Conservation (phyloP, 306 rosid species). For the Rosa chinensis region DNA sequence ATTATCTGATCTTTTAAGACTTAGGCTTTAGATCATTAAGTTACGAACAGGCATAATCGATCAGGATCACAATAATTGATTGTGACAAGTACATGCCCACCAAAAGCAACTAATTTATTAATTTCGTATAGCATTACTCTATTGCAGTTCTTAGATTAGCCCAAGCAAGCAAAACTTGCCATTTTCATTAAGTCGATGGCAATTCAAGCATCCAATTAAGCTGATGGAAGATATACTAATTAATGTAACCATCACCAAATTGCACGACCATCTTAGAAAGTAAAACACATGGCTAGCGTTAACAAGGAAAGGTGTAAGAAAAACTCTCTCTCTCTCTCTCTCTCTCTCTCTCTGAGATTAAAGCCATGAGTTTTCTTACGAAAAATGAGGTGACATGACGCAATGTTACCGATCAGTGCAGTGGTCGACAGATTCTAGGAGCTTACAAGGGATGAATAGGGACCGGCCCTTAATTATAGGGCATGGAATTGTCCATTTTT, state of each 20-base stretch:
- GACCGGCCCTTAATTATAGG: constrained; percentile 14
- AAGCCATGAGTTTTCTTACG: background rate
- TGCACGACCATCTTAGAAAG: background rate
- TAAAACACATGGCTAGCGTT: background rate
- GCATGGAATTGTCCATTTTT: constrained; percentile 16
- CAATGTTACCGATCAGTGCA: background rate
- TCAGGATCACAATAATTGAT: background rate
- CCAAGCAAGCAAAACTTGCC: too few relatives aligned
- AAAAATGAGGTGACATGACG: background rate
- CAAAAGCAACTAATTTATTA: background rate
- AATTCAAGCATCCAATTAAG: too few relatives aligned
- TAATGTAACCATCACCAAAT: background rate
- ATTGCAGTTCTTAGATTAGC: too few relatives aligned
- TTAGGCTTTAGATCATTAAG: background rate
- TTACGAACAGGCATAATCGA: background rate
- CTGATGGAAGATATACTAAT: background rate
- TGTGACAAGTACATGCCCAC: background rate
- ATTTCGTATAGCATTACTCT: background rate
- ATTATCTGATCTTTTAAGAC: too few relatives aligned
- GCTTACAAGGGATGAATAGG: background rate
- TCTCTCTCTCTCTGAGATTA: background rate
- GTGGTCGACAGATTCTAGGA: background rate
- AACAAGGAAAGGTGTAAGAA: too few relatives aligned
- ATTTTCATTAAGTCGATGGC: background rate
- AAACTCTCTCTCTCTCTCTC: background rate